These are phyloP conservation scores for Talaromyces ruber DNA, from an alignment of 495 filamentous ascomycete genomes.

Conservation along the genomic window DNA sequence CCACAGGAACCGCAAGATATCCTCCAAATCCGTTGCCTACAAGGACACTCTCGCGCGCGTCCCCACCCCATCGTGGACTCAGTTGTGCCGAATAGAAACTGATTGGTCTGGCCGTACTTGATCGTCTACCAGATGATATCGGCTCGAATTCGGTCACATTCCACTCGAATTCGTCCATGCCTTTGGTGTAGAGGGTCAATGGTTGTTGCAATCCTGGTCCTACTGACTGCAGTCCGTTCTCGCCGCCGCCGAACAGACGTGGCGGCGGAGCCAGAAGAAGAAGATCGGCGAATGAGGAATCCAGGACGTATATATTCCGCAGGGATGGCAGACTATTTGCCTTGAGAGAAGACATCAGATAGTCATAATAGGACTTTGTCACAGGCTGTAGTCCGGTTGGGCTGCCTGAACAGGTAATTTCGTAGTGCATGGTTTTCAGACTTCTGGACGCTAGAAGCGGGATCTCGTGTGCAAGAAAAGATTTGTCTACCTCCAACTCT, in stretches of 20 bases:
- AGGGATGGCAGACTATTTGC: constrained; percentile 66
- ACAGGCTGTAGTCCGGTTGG: constrained; percentile 48
- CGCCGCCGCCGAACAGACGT: constrained; percentile 23
- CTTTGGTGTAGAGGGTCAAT: constrained; percentile 79
- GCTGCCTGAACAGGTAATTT: constrained; percentile 56
- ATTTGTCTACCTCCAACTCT: constrained; percentile 52
- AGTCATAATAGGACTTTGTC: constrained; percentile 68
- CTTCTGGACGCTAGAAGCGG: constrained; percentile 58
- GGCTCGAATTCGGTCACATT: constrained; percentile 59
- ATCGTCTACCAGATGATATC: constrained; percentile 20
- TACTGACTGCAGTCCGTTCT: constrained; percentile 22
- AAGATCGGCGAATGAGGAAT: constrained; percentile 66
- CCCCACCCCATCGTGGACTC: constrained; percentile 51
- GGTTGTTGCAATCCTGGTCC: constrained; percentile 48
- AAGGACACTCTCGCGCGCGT: constrained; percentile 51
- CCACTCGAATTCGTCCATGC: constrained; percentile 79
- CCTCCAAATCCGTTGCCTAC: constrained; percentile 73
- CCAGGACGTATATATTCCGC: constrained; percentile 72
- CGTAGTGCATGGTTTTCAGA: constrained; percentile 67
- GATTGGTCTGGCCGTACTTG: constrained; percentile 41
- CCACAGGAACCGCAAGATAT: constrained; percentile 68
- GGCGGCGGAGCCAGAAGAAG: constrained; percentile 55
- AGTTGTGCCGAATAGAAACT: constrained; percentile 46
- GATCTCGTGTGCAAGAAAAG: constrained; percentile 52
- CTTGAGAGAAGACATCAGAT: constrained; percentile 75